Evolutionary conservation across 169 alveolate genomes (phyloP).

Genomic region (Cryptosporidium sp.): DNA sequence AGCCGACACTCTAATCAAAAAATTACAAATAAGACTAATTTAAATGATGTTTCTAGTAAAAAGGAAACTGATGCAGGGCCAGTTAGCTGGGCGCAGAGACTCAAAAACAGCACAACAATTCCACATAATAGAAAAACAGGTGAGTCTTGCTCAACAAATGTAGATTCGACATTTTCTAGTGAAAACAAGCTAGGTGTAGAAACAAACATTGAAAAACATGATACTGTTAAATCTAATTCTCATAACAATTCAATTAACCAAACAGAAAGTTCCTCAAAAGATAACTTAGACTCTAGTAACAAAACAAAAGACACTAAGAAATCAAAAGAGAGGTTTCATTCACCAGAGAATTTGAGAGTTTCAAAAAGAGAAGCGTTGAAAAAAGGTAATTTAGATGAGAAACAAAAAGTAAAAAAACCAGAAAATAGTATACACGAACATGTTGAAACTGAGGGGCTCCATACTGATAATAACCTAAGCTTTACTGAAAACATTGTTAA

Average conservation of each 20-base stretch:
- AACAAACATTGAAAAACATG: background rate
- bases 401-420: background rate
- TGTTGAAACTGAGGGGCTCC: background rate
- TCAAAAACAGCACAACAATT: conserved; percentile 44
- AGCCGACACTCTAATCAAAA: background rate
- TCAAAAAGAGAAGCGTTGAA: background rate
- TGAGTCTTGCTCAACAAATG: background rate
- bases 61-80: conserved; percentile 28
- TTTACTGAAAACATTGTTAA: background rate
- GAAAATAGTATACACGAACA: background rate
- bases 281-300: background rate
- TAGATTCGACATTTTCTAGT: background rate
- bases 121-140: background rate
- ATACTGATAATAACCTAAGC: background rate
- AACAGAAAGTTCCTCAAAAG: background rate
- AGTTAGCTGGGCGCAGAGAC: conserved; percentile 74
- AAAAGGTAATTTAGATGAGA: background rate
- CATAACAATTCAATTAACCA: background rate
- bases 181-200: background rate
- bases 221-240: background rate
- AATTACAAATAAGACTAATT: background rate
- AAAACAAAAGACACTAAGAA: background rate
- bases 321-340: background rate
- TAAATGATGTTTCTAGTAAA: background rate
- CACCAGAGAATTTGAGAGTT: background rate